These are phyloP conservation scores for Aspergillaceae sp. DNA, from an alignment of 2,329 filamentous ascomycete genomes.

Conservation along the genomic window DNA sequence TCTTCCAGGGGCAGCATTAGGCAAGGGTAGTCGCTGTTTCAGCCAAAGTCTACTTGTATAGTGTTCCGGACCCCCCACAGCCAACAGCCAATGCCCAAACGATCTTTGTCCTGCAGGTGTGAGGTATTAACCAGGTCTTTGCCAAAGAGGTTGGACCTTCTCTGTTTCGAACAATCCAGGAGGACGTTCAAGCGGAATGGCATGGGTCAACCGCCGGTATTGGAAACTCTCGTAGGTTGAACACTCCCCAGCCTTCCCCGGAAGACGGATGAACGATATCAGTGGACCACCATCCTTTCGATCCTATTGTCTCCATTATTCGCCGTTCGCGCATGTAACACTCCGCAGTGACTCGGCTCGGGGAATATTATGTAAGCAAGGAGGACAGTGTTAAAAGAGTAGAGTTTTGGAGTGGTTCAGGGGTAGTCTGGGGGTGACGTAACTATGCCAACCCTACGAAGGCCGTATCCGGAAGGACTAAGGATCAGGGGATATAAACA, in stretches of 20 bases:
- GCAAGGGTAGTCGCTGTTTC: too few relatives aligned
- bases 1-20: too few relatives aligned
- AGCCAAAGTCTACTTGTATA: too few relatives aligned
- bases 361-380: background rate
- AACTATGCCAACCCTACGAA: background rate
- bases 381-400: too few relatives aligned
- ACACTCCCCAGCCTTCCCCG: background rate
- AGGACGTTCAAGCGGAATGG: background rate
- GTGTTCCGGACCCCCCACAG: too few relatives aligned
- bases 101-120: background rate
- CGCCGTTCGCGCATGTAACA: background rate
- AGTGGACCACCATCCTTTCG: background rate
- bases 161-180: background rate
- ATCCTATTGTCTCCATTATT: background rate
- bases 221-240: background rate
- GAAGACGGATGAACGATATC: background rate
- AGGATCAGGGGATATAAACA: too few relatives aligned
- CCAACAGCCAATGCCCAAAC: background rate
- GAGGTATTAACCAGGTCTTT: background rate
- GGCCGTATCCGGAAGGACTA: too few relatives aligned
- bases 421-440: background rate
- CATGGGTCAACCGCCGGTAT: background rate
- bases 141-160: background rate
- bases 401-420: too few relatives aligned
- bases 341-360: background rate